Evolutionary conservation across 495 filamentous ascomycete genomes (phyloP), one percentile per base, ranked within the genome.

Genomic region (Platismatia glauca): DNA sequence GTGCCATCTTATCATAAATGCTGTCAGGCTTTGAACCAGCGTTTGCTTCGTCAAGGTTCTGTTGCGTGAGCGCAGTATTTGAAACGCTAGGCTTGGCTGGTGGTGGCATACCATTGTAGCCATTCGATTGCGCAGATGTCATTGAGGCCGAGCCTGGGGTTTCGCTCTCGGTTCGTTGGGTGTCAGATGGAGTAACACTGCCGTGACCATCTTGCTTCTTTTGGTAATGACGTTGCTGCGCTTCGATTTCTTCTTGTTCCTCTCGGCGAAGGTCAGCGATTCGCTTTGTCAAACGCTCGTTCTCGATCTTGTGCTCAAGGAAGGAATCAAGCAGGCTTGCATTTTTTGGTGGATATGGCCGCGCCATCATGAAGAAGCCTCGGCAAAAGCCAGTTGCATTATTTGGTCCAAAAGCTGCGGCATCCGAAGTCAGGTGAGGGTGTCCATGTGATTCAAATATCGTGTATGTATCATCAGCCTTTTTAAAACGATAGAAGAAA

Each of bases 261-360:
- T 97, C 94, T 65, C 83, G 80, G 67, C 86, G 86, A 46, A 98
- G 79, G 69, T 95, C 91, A 18, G 85, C 84, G 63, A 98, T 95
- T 39, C 89, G 84, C 65, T 89, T 88, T 61, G 80, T 83, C 44
- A 98, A 73, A 22, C 94, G 84, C 73, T 95, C 91, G 68, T 98
- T 97, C 72, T 97, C 94, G 56, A 97, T 91, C 73, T 97, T 97
- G 75, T 97, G 93, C 73, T 98, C 94, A 18, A 98, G 78, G 65
- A 96, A 97, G 1, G 93, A 95, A 73, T 98, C 91, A 57, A 98
- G 75, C 11, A 96, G 77, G 13, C 82, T 84, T 0, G 90, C 85
- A 69, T 91, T 94, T 71, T 87, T 90, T 55, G 88, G 94, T 9
- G 91, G 91, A 72, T 97, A 96, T 13, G 91, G 94, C 27, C 94